These are phyloP conservation scores for Talaromyces stipitatus DNA, from an alignment of 495 filamentous ascomycete species.

Conservation along the genomic window DNA sequence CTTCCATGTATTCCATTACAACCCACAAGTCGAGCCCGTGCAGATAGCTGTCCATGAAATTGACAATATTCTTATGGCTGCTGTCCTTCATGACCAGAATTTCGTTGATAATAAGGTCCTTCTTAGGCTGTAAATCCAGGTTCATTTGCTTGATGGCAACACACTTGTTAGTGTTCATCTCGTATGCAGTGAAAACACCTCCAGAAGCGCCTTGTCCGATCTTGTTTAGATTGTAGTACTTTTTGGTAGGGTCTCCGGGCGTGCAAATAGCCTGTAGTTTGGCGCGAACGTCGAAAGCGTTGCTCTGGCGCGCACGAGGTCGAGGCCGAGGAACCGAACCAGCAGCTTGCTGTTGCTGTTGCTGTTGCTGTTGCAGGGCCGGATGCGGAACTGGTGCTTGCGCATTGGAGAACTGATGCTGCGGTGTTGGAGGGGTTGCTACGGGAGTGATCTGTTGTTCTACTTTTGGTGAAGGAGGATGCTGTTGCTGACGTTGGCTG, in stretches of 20 bases:
- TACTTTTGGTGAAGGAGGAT: conserved; percentile 21
- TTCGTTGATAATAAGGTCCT: conserved; percentile 97
- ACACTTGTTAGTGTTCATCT: conserved; percentile 70
- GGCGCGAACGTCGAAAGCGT: conserved; percentile 71
- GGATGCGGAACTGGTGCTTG: conserved; percentile 12
- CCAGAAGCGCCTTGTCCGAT: conserved; percentile 97
- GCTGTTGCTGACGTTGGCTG: conserved; percentile 55
- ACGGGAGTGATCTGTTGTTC: conserved; percentile 20
- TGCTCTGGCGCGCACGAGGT: conserved; percentile 67
- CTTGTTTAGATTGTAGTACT: conserved; percentile 84
- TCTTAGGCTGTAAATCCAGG: conserved; percentile 95
- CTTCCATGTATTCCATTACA: conserved; percentile 99
- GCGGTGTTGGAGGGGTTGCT: conserved; percentile 42
- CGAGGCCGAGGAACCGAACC: conserved; percentile 61
- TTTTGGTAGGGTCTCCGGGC: conserved; percentile 75
- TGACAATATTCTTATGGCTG: conserved; percentile 97
- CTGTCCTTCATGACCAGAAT: conserved; percentile 99
- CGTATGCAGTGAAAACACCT: conserved; percentile 89
- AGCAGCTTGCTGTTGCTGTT: conserved; percentile 17
- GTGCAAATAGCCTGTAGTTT: conserved; percentile 83
- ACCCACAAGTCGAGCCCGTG: conserved; percentile 90
- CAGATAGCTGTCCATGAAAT: conserved; percentile 95
- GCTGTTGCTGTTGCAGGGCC: neutral
- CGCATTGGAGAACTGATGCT: conserved; percentile 44
- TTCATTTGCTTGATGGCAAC: conserved; percentile 99